Conservation (phyloP, 2,329 filamentous ascomycete species). For the Penicillium hordei region DNA sequence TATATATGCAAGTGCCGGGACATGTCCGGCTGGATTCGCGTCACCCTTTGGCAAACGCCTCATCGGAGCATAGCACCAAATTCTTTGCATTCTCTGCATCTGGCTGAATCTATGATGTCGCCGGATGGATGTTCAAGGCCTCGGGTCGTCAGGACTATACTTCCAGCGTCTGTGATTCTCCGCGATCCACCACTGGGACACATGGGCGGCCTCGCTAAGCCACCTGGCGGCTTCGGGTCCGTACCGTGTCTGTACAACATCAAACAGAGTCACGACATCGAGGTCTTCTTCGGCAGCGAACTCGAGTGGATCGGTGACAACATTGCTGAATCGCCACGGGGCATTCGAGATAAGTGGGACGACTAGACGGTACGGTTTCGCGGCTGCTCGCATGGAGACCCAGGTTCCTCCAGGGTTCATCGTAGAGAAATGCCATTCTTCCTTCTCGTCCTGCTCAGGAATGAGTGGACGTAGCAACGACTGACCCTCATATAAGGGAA, state of each 20-base stretch:
- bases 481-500: constrained; percentile 50
- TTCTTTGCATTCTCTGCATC: background rate
- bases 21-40: background rate
- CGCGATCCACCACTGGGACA: constrained; percentile 43
- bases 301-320: constrained; percentile 38
- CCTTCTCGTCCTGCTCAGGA: constrained; percentile 33
- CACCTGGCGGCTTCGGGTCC: constrained; percentile 37
- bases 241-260: constrained; percentile 27
- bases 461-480: constrained; percentile 47
- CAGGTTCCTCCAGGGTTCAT: constrained; percentile 44
- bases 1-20: background rate
- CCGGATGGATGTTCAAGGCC: background rate
- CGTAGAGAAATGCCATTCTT: constrained; percentile 37
- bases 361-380: constrained; percentile 67
- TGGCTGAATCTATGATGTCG: background rate
- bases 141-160: constrained; percentile 12
- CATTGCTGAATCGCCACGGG: constrained; percentile 38
- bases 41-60: background rate
- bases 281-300: constrained; percentile 33
- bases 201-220: constrained; percentile 36
- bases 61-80: background rate
- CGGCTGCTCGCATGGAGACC: constrained; percentile 71
- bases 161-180: constrained; percentile 31
- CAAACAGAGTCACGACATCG: constrained; percentile 28
- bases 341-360: constrained; percentile 77